Conservation (phyloP, 192 early-diverging fungal genomes). For the Coemansia reversa region DNA sequence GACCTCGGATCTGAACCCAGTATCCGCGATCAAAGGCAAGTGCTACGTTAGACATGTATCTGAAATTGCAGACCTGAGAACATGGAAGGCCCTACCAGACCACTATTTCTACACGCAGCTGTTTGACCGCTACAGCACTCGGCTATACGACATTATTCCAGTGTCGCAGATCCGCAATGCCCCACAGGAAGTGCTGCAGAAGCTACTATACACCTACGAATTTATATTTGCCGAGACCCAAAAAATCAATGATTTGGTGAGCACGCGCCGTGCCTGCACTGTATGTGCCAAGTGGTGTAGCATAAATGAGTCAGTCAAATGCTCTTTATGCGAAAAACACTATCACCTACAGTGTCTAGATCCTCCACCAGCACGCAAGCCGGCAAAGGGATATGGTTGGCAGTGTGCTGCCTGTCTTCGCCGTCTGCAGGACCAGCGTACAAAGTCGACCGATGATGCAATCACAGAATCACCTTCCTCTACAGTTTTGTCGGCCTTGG, state of each 20-base stretch:
- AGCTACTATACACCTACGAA: conserved; percentile 67
- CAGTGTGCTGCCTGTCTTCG: conserved; percentile 73
- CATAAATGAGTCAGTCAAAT: conserved; percentile 68
- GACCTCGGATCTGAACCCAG: conserved; percentile 83
- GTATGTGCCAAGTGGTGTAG: conserved; percentile 73
- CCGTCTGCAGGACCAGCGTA: conserved; percentile 39
- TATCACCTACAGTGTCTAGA: conserved; percentile 84
- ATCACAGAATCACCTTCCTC: conserved; percentile 7
- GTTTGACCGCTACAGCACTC: conserved; percentile 87
- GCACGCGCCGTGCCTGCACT: conserved; percentile 65
- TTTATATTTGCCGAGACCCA: conserved; percentile 85
- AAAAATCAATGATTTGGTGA: conserved; percentile 75
- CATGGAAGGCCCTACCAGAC: conserved; percentile 58
- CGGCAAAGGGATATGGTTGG: conserved; percentile 85
- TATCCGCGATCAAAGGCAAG: conserved; percentile 77
- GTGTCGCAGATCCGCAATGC: conserved; percentile 75
- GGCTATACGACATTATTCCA: conserved; percentile 85
- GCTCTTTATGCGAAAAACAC: conserved; percentile 69
- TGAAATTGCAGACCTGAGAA: conserved; percentile 34
- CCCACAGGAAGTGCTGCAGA: conserved; percentile 67
- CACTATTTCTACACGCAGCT: conserved; percentile 86
- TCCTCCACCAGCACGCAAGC: conserved; percentile 72
- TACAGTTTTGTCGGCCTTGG: neutral
- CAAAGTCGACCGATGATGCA: conserved; percentile 8
- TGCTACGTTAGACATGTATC: conserved; percentile 67